phyloP scores from a whole-genome alignment of 163 green algal genomes.

The Scenedesmus sp. region DNA sequence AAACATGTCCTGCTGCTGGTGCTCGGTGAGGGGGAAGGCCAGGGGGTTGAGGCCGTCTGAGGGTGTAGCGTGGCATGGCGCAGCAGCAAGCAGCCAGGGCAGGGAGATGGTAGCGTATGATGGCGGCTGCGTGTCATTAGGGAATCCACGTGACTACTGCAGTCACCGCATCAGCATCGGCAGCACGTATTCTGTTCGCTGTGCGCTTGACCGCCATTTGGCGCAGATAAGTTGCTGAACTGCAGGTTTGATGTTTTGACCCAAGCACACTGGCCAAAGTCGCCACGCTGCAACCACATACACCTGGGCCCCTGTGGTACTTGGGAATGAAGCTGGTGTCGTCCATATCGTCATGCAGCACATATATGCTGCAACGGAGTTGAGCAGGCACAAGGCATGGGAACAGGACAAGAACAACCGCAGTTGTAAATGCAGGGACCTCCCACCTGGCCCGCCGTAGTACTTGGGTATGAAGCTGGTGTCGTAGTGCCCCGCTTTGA shows the following conservation, averaged over 20 bases:
- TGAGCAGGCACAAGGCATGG: neutral
- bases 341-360: too few species aligned
- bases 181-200: too few species aligned
- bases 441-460: conserved; percentile 32
- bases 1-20: conserved; percentile 40
- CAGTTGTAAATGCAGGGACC: neutral
- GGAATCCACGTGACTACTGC: too few species aligned
- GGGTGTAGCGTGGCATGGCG: neutral
- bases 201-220: too few species aligned
- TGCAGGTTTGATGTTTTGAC: too few species aligned
- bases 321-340: neutral
- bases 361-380: neutral
- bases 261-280: too few species aligned
- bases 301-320: too few species aligned
- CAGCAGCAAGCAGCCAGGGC: neutral
- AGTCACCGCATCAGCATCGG: too few species aligned
- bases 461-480: conserved; percentile 42
- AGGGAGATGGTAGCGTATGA: too few species aligned
- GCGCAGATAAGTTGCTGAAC: too few species aligned
- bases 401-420: neutral
- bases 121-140: too few species aligned
- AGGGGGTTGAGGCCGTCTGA: conserved; percentile 31
- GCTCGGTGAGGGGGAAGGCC: conserved; percentile 25
- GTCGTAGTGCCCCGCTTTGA: conserved; percentile 15
- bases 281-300: too few species aligned